Conservation (phyloP, 169 alveolate genomes). For the Eimeria praecox region DNA sequence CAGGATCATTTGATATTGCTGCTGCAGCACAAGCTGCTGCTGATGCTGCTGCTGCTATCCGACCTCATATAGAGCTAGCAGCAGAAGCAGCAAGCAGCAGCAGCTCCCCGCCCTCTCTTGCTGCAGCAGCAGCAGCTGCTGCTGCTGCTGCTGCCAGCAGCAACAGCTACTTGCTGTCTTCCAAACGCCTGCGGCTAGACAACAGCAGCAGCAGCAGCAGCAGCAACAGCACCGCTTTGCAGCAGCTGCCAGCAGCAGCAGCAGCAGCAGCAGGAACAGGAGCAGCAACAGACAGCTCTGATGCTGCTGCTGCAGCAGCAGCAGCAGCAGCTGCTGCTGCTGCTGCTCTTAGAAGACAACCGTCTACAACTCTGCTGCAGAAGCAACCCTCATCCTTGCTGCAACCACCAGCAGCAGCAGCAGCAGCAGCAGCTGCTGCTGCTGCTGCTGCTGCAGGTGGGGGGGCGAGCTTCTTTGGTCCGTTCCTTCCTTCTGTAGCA, state of each 20-base stretch:
- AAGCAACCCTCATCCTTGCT: background rate
- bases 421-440: constrained; percentile 26
- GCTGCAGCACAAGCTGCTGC: background rate
- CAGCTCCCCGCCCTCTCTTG: constrained; percentile 11
- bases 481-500: constrained; percentile 26
- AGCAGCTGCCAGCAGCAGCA: constrained; percentile 4
- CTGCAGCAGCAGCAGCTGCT: constrained; percentile 13
- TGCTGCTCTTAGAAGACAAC: background rate
- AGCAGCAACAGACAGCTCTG: background rate
- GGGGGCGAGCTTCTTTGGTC: constrained; percentile 16
- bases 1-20: background rate
- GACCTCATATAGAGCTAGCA: background rate
- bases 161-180: background rate
- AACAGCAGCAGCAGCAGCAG: constrained; percentile 53
- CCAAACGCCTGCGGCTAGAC: constrained; percentile 6
- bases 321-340: background rate
- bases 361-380: background rate
- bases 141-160: background rate
- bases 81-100: constrained; percentile 53
- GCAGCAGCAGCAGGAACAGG: constrained; percentile 25
- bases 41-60: background rate
- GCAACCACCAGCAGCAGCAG: constrained; percentile 43
- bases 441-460: constrained; percentile 54
- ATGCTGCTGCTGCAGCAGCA: constrained; percentile 42
- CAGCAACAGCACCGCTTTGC: background rate